Conservation (phyloP, 169 alveolate genomes). For the Hepatocystis sp. region DNA sequence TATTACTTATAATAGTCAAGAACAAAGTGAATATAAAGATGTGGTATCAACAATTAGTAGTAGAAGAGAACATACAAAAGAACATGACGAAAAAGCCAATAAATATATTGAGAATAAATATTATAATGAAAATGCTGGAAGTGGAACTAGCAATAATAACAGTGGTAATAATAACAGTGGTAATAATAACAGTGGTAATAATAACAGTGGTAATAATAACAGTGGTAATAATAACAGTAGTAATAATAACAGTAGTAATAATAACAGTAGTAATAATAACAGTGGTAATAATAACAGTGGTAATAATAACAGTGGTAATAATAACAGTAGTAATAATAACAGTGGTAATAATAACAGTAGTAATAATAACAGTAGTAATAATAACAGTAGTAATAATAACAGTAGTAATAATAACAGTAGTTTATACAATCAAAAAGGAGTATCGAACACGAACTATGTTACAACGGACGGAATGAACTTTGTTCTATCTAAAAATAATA, state of each 20-base stretch:
- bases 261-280: no score
- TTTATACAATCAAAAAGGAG: conserved; percentile 16
- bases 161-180: no score
- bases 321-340: conserved; percentile 1
- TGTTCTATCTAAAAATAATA: conserved; percentile 33
- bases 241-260: no score
- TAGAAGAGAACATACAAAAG: conserved; percentile 21
- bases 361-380: no score
- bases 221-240: no score
- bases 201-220: no score
- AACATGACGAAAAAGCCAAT: conserved; percentile 16
- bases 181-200: no score
- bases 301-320: no score
- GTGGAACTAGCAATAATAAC: no score
- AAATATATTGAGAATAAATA: conserved; percentile 25
- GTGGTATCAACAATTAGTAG: conserved; percentile 1
- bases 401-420: neutral
- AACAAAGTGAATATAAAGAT: conserved; percentile 27
- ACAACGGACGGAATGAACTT: conserved; percentile 20
- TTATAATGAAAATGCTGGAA: conserved; percentile 36
- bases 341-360: no score
- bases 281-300: no score
- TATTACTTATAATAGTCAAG: conserved; percentile 7
- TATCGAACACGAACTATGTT: conserved; percentile 3
- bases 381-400: no score